phyloP scores from a whole-genome alignment of 768 basidiomycete species.

The Cyclocybe cylindracea region DNA sequence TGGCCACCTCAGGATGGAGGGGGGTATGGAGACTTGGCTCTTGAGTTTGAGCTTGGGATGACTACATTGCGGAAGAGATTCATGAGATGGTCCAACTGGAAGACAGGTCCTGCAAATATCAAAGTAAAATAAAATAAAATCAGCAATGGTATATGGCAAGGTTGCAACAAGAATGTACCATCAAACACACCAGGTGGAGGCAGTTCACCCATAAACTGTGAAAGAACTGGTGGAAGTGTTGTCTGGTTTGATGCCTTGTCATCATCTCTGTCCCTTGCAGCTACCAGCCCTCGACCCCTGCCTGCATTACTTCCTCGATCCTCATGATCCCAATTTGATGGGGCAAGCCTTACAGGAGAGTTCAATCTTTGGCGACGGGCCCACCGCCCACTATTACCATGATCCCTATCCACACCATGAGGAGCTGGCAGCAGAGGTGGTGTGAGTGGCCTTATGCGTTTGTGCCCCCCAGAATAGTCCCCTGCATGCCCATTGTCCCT shows the following conservation, averaged over 20 bases:
- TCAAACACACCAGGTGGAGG: slow-evolving; percentile 78
- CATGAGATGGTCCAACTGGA: slow-evolving; percentile 89
- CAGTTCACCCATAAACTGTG: slow-evolving; percentile 82
- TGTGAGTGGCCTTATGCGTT: slow-evolving; percentile 34
- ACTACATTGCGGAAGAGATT: slow-evolving; percentile 79
- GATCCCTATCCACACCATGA: slow-evolving; percentile 28
- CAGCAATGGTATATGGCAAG: slow-evolving; percentile 3
- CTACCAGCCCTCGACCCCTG: too few species aligned
- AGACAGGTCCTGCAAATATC: slow-evolving; percentile 79
- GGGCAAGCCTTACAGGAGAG: slow-evolving; percentile 48
- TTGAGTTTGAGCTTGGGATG: slow-evolving; percentile 62
- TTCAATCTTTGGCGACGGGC: slow-evolving; percentile 48
- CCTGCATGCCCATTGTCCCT: slow-evolving; percentile 25
- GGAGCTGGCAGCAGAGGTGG: slow-evolving; percentile 26
- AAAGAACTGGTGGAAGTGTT: slow-evolving; percentile 58
- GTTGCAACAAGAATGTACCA: slow-evolving; percentile 52
- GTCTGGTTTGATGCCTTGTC: slow-evolving; percentile 33
- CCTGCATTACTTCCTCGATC: too few species aligned
- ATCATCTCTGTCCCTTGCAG: too few species aligned
- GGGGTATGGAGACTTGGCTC: slow-evolving; percentile 59
- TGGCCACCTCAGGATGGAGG: too few species aligned
- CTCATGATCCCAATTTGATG: slow-evolving; percentile 46
- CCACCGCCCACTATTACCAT: slow-evolving; percentile 34
- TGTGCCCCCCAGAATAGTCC: slow-evolving; percentile 34
- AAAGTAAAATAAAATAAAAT: too few species aligned